phyloP scores from a whole-genome alignment of 202 grass and related monocot genomes.

The Alloteropsis angusta region DNA sequence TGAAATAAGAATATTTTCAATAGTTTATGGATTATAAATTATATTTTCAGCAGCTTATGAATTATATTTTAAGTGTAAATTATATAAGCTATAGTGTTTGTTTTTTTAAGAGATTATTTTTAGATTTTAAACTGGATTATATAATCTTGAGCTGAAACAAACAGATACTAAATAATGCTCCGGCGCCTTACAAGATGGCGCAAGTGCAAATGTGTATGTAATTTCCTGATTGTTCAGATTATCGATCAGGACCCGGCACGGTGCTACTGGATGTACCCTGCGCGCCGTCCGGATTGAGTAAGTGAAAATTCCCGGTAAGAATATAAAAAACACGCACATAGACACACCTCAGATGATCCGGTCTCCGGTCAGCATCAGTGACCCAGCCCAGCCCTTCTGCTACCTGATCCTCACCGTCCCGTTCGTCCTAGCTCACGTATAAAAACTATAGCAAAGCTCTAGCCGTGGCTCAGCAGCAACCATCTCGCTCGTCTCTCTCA shows the following conservation, averaged over 20 bases:
- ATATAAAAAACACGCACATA: neutral
- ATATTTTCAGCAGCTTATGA: too few species aligned
- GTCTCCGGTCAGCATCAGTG: conserved; percentile 36
- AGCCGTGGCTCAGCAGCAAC: neutral
- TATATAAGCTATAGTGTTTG: too few species aligned
- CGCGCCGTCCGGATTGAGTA: conserved; percentile 30
- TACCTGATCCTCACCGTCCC: neutral
- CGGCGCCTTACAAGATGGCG: neutral
- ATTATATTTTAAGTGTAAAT: too few species aligned
- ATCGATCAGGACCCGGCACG: neutral
- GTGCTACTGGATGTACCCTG: neutral
- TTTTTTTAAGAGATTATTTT: too few species aligned
- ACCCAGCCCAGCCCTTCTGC: conserved; percentile 1
- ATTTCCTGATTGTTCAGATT: neutral
- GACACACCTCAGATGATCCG: conserved; percentile 19
- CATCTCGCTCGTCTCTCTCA: neutral
- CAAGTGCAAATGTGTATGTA: neutral
- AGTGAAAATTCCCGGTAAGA: neutral
- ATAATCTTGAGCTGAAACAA: too few species aligned
- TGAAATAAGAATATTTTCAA: too few species aligned
- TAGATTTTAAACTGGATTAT: too few species aligned
- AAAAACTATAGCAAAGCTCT: conserved; percentile 5
- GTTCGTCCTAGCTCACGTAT: neutral
- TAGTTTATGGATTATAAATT: too few species aligned
- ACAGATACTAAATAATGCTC: too few species aligned